phyloP scores from a whole-genome alignment of 2,329 filamentous ascomycete species.

The Aspergillus pseudonomiae region DNA sequence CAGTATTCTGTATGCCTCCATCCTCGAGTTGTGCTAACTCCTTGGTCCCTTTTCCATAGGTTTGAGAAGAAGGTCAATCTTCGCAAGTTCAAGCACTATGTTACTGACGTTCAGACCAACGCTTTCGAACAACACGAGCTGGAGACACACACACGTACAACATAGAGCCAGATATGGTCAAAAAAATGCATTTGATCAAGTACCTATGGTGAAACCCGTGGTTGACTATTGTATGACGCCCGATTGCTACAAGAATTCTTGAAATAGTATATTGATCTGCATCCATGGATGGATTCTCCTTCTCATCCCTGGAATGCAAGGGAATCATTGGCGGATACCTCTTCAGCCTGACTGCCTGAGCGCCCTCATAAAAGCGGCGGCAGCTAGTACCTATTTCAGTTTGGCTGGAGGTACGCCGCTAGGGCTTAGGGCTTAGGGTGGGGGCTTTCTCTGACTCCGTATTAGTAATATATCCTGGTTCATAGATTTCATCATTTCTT shows the following conservation, averaged over 20 bases:
- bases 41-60: conserved; percentile 10
- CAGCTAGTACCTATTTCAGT: not conserved
- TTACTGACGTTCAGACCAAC: conserved; percentile 39
- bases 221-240: too few relatives aligned
- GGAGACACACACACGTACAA: not conserved
- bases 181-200: not conserved
- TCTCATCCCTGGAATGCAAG: too few relatives aligned
- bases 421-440: not conserved
- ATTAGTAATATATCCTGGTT: not conserved
- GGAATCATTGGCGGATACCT: too few relatives aligned
- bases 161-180: not conserved
- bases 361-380: too few relatives aligned
- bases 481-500: not conserved
- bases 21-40: not conserved
- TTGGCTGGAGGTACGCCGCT: rapidly evolving
- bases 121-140: not conserved
- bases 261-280: too few relatives aligned
- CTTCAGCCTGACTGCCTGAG: too few relatives aligned
- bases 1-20: not conserved
- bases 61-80: conserved; percentile 42
- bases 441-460: not conserved
- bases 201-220: not conserved
- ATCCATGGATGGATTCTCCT: too few relatives aligned
- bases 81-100: conserved; percentile 41
- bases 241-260: too few relatives aligned